phyloP scores from a whole-genome alignment of 148 eudicot genomes.

The Amaranthus palmeri region DNA sequence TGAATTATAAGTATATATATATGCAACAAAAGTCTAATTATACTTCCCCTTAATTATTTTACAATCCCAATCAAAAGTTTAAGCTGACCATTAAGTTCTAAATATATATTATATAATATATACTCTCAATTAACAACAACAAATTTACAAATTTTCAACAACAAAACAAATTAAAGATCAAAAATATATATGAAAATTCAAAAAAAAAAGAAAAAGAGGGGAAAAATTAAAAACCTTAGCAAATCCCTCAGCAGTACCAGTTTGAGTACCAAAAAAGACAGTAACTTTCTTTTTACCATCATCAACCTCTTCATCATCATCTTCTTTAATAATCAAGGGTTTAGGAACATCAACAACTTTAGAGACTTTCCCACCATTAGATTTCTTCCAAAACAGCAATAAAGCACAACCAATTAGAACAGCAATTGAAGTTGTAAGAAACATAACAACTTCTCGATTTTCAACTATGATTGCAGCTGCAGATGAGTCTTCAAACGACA shows the following conservation, averaged over 20 bases:
- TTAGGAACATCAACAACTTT: conserved; percentile 35
- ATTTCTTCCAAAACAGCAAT: conserved; percentile 50
- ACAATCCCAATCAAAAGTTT: too few species aligned
- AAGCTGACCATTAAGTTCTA: too few species aligned
- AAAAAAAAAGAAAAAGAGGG: not conserved
- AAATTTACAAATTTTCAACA: not conserved
- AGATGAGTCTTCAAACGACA: conserved; percentile 33
- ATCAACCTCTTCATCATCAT: conserved; percentile 64
- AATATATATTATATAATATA: not conserved
- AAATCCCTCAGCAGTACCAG: conserved; percentile 98
- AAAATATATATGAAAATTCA: not conserved
- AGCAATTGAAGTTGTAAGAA: conserved; percentile 65
- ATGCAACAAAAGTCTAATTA: too few species aligned
- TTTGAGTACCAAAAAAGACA: conserved; percentile 83
- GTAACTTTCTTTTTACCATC: conserved; percentile 74
- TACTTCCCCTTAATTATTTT: too few species aligned
- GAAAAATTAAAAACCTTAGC: conserved; percentile 58
- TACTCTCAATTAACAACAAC: not conserved
- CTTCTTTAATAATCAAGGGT: conserved; percentile 34
- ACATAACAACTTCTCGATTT: conserved; percentile 52
- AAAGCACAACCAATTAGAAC: conserved; percentile 59
- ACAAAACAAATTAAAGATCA: not conserved
- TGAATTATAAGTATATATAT: too few species aligned
- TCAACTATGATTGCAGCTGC: conserved; percentile 44
- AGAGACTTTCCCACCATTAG: conserved; percentile 34